phyloP scores from a whole-genome alignment of 2,329 filamentous ascomycete species.

The Pezicula neosporulosa region DNA sequence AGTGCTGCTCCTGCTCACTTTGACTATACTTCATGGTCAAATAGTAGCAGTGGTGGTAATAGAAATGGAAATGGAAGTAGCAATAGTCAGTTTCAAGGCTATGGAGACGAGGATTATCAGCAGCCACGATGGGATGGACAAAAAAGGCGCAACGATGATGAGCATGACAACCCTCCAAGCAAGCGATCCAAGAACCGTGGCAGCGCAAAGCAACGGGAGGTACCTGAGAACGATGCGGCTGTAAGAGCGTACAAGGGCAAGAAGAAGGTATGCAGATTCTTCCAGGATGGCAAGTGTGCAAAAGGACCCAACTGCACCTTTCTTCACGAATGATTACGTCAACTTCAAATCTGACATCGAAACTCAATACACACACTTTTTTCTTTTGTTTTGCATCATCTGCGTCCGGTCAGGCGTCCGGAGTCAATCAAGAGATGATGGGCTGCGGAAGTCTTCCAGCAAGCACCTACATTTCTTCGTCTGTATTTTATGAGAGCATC shows the following conservation, averaged over 20 bases:
- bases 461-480: too few relatives aligned
- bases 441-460: too few relatives aligned
- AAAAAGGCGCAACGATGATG: slow-evolving; percentile 13
- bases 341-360: neutral
- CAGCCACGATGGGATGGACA: slow-evolving; percentile 15
- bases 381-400: too few relatives aligned
- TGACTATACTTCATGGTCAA: slow-evolving; percentile 18
- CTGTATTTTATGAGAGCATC: too few relatives aligned
- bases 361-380: too few relatives aligned
- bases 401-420: too few relatives aligned
- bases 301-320: slow-evolving; percentile 74
- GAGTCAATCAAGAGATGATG: too few relatives aligned
- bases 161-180: slow-evolving; percentile 5
- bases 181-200: slow-evolving; percentile 6
- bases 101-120: slow-evolving; percentile 8
- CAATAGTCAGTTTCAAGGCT: slow-evolving; percentile 12
- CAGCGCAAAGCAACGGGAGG: slow-evolving; percentile 11
- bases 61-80: slow-evolving; percentile 4
- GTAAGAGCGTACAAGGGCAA: slow-evolving; percentile 44
- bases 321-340: slow-evolving; percentile 51
- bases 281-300: slow-evolving; percentile 66
- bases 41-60: neutral
- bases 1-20: slow-evolving; percentile 7
- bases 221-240: slow-evolving; percentile 13
- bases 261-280: slow-evolving; percentile 69